Conservation (phyloP, 2,329 filamentous ascomycete species). For the Colletotrichum limetticola region DNA sequence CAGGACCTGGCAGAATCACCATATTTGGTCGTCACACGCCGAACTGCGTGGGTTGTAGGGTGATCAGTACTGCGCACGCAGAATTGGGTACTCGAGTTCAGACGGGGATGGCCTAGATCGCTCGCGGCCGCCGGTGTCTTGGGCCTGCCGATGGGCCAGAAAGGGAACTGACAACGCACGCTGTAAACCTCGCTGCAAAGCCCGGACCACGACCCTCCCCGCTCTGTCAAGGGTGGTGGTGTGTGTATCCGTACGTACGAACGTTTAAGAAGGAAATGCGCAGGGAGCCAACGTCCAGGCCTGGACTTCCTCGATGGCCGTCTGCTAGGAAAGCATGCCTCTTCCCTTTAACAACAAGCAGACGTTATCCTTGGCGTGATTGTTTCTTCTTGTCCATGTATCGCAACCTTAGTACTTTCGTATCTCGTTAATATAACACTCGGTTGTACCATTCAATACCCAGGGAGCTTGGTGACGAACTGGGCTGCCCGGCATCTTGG, state of each 20-base stretch:
- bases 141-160: background rate
- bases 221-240: background rate
- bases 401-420: background rate
- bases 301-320: background rate
- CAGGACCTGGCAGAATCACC: background rate
- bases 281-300: background rate
- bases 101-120: background rate
- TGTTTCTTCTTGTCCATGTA: background rate
- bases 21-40: background rate
- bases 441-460: background rate
- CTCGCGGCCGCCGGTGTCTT: background rate
- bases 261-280: background rate
- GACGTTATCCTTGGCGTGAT: background rate
- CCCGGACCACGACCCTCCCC: background rate
- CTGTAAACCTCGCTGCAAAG: conserved; percentile 2
- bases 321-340: background rate
- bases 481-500: background rate
- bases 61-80: background rate
- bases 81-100: background rate
- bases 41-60: background rate
- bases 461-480: too few relatives aligned
- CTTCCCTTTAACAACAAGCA: background rate
- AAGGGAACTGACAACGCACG: background rate
- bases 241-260: background rate
- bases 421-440: background rate